Conservation (phyloP, 2,329 filamentous ascomycete genomes). For the Cladophialophora psammophila region DNA sequence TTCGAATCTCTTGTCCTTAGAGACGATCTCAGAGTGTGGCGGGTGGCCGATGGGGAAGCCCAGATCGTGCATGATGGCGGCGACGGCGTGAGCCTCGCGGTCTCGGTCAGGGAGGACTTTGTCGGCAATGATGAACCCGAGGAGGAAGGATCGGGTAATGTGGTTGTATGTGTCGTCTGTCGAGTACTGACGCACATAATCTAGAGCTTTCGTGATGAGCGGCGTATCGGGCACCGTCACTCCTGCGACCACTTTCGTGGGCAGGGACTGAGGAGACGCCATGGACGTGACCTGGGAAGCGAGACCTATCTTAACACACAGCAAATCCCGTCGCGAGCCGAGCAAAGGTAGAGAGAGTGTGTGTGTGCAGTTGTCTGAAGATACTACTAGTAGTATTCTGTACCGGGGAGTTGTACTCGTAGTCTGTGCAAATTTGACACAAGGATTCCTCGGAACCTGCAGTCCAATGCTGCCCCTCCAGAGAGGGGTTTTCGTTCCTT, state of each 20-base stretch:
- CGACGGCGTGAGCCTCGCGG: slow-evolving; percentile 39
- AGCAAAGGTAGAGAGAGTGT: background rate
- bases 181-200: slow-evolving; percentile 34
- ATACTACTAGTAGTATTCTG: background rate
- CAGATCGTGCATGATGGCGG: slow-evolving; percentile 41
- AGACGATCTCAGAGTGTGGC: slow-evolving; percentile 46
- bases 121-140: slow-evolving; percentile 47
- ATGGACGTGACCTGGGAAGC: slow-evolving; percentile 2
- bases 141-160: slow-evolving; percentile 48
- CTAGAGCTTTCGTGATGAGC: slow-evolving; percentile 38
- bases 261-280: slow-evolving; percentile 18
- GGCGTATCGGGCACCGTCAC: slow-evolving; percentile 40
- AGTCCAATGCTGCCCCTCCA: slow-evolving; percentile 4
- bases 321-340: background rate
- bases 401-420: background rate
- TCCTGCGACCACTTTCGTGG: slow-evolving; percentile 36
- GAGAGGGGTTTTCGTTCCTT: background rate
- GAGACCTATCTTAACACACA: background rate
- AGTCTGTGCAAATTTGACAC: background rate
- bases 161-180: slow-evolving; percentile 38
- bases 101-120: slow-evolving; percentile 42
- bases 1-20: slow-evolving; percentile 58
- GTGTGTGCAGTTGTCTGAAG: background rate
- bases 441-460: background rate
- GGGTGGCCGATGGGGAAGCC: slow-evolving; percentile 47